Evolutionary conservation across 2,329 filamentous ascomycete species (phyloP), one percentile per base, ranked within the genome.

Genomic region (Thielaviopsis punctulata): DNA sequence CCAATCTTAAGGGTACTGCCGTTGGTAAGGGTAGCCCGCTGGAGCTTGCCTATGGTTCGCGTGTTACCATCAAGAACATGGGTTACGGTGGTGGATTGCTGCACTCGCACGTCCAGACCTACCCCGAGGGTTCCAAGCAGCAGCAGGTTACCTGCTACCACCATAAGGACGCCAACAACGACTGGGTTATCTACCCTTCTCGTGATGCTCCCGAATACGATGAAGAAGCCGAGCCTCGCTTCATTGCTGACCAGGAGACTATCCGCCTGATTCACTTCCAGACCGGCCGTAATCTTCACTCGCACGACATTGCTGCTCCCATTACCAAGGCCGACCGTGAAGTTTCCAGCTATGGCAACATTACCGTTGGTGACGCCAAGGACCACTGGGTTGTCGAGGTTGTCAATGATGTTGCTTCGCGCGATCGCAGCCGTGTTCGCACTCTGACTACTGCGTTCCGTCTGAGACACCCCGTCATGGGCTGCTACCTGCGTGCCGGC

Each of bases 111-210:
- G 79, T 95, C 56, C 90, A 96, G 69, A 95, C 88, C 8, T 96
- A 87, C 65, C 90, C 90, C 0, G 89, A 95, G 63, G 92, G 90
- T 27, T 96, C 92, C 36, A 71, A 71, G 50, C 92, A 98, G 69
- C 93, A 98, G 68, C 92, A 98, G 66, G 82, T 98, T 56, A 98
- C 92, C 57, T 98, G 93, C 73, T 98, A 98, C 69, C 92, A 98
- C 69, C 92, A 98, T 75, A 98, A 98, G 67, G 92, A 98, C 72
- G 77, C 90, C 65, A 98, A 98, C 77, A 98, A 98, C 66, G 92
- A 98, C 66, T 98, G 92, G 92, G 95, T 93, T 70, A 89, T 98
- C 69, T 95, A 95, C 66, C 92, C 92, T 23, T 95, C 90, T 70
- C 86, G 93, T 57, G 68, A 73, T 51, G 78, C 94, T 55, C 68